Evolutionary conservation across 805 yeast genomes (phyloP), one percentile per base, ranked within the genome.

Genomic region (Myxozyma neotropica): DNA sequence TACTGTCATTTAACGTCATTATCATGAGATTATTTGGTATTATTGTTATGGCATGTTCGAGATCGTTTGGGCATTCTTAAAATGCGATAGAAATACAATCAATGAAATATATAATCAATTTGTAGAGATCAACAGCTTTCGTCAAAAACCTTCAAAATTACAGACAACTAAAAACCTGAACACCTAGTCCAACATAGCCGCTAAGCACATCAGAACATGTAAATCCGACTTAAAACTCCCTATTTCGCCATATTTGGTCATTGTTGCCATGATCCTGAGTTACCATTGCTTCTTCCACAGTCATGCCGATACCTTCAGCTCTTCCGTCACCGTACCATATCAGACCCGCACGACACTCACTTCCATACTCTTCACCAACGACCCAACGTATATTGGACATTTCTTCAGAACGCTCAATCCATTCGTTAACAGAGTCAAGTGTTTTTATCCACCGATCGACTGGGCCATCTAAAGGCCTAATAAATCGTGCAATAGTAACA

Each of bases 271-370:
- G 1, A 21, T 7, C 19, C 33, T 35, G 21, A 10, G 43, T 8
- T 8, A 4, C 10, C 5, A 2, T 33, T 6, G 52, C 52, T 8
- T 48, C 52, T 21, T 48, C 43, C 4, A 48, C 43, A 13, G 52
- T 48, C 43, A 48, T 35, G 1, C 52, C 52, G 43, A 48, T 23
- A 5, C 49, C 56, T 24, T 39, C 59, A 13, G 65, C 36, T 29
- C 52, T 31, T 21, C 67, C 67, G n/a, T 60, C 63, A 31, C 69
- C 69, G 47, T 66, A 66, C 69, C 69, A 66, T 1, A 60, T 61
- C 27, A 58, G n/a, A n/a, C 68, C 69, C 21, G 49, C 54, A n/a
- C 59, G 57, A 45, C 62, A 55, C 40, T 66, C 68, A 35, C 31
- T 36, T 6, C 56, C 56, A 12, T 58, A 42, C 39, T 64, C 66